Evolutionary conservation across 306 rosid genomes (phyloP).

Genomic region (Rosa chinensis): DNA sequence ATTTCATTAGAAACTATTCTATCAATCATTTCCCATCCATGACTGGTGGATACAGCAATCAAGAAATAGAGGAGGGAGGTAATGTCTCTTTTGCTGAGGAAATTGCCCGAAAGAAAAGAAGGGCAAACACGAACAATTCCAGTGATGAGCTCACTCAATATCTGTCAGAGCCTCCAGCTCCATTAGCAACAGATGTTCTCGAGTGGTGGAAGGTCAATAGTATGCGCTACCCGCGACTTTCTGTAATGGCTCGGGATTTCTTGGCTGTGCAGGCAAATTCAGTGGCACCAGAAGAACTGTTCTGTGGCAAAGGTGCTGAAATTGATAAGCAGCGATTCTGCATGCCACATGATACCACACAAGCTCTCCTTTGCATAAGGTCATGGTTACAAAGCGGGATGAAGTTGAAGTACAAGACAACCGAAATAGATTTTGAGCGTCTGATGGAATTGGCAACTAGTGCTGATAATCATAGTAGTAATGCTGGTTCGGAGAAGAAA

Average conservation of each 20-base stretch:
- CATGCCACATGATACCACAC: conserved; percentile 71
- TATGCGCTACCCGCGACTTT: conserved; percentile 81
- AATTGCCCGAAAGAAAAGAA: conserved; percentile 88
- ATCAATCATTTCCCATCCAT: conserved; percentile 66
- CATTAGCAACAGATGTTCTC: conserved; percentile 80
- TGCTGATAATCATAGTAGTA: conserved; percentile 24
- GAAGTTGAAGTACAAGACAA: conserved; percentile 60
- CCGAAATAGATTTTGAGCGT: conserved; percentile 52
- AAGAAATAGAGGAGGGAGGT: conserved; percentile 72
- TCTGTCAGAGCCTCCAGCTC: conserved; percentile 85
- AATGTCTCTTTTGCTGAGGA: conserved; percentile 93
- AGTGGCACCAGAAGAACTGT: conserved; percentile 79
- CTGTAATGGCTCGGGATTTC: conserved; percentile 93
- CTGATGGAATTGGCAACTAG: conserved; percentile 51
- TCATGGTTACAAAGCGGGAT: conserved; percentile 85
- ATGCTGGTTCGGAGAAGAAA: conserved; percentile 38
- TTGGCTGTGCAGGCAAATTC: conserved; percentile 89
- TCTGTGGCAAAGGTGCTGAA: conserved; percentile 82
- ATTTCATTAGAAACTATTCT: conserved; percentile 74
- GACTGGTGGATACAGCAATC: conserved; percentile 60
- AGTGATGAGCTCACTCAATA: conserved; percentile 95
- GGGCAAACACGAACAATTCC: conserved; percentile 67
- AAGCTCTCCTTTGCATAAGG: conserved; percentile 73
- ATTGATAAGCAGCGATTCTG: conserved; percentile 69
- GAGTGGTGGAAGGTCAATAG: conserved; percentile 98